phyloP scores from a whole-genome alignment of 495 filamentous ascomycete species.

The Talaromyces thailandensis region DNA sequence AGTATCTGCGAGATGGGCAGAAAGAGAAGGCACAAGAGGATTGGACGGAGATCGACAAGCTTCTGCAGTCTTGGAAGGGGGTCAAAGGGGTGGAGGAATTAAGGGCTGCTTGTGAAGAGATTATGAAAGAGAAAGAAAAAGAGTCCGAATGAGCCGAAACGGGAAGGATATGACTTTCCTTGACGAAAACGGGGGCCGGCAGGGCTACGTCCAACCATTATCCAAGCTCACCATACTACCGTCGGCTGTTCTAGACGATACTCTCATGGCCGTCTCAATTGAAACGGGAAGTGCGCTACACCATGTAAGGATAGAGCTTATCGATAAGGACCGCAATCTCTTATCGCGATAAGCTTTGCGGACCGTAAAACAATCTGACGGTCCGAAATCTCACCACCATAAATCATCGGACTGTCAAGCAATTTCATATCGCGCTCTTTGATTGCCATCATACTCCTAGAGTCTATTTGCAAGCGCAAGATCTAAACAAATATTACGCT shows the following conservation, averaged over 20 bases:
- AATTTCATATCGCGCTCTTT: not conserved
- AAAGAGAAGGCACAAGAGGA: constrained; percentile 48
- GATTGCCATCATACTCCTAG: too few relatives aligned
- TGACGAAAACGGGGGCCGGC: not conserved
- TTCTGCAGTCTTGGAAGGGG: constrained; percentile 45
- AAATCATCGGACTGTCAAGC: not conserved
- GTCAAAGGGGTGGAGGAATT: constrained; percentile 56
- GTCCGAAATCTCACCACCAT: not conserved
- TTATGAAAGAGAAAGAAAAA: constrained; percentile 28
- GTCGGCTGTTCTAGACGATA: not conserved
- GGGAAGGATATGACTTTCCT: not conserved
- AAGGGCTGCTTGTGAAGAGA: constrained; percentile 47
- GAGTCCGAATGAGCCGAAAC: not conserved
- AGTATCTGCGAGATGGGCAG: constrained; percentile 40
- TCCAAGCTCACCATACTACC: too few relatives aligned
- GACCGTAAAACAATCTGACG: not conserved
- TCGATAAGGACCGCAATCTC: not conserved
- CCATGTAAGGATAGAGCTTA: not conserved
- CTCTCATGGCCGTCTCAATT: not conserved
- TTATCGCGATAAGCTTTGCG: constrained; percentile 1
- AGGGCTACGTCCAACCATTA: too few relatives aligned
- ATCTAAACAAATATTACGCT: too few relatives aligned
- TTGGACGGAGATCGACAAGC: constrained; percentile 40
- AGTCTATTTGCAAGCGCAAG: too few relatives aligned
- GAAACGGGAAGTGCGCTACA: not conserved